Evolutionary conservation across 441 rosid genomes (phyloP), one percentile per base, ranked within the genome.

Genomic region (Omphalea diandra): DNA sequence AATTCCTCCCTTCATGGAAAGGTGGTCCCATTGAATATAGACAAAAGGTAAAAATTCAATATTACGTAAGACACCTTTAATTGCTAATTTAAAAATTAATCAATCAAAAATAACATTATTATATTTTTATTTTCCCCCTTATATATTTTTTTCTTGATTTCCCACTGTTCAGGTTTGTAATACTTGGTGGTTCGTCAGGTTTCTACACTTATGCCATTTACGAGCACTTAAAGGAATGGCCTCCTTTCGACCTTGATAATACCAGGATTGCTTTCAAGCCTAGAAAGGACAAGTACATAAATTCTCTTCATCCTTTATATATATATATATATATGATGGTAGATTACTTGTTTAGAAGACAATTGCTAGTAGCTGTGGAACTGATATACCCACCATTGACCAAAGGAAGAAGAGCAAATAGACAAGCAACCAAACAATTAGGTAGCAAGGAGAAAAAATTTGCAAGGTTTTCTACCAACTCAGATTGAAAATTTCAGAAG

Each of bases 231-330:
- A 71, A 78, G 57, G 87, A 85, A 58, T 91, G 96, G 92, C 92
- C 97, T 1, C 86, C 79, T 56, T 90, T 94, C 81, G 81, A 83
- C 80, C 81, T 94, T 40, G 92, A 85, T 11, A 87, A 94, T 65
- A 87, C 95, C 41, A 86, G 97, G 74, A 82, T 90, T 12, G 89
- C 83, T 14, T 94, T 86, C 88, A 91, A 85, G 85, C 97, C 88
- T 52, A 77, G 93, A 67, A 87, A 91, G 71, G 94, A 94, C 86
- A 91, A 84, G 98, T 87, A 82, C 36, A 24, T 17, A 18, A 43
- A 27, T 8, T 49, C 24, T 7, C 36, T 33, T 9, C 20, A 1
- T 38, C 26, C 11, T 6, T 24, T 22, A 11, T 24, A 24, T 26
- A 8, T 15, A 9, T 27, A 43, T 18, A 8, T 18, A 46, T 49